A percentile compares a stretch with the other conserved stretches of the same genome.
Evolutionary conservation across 192 early-diverging fungal genomes (phyloP).

Genomic region (Glomus cerebriforme): DNA sequence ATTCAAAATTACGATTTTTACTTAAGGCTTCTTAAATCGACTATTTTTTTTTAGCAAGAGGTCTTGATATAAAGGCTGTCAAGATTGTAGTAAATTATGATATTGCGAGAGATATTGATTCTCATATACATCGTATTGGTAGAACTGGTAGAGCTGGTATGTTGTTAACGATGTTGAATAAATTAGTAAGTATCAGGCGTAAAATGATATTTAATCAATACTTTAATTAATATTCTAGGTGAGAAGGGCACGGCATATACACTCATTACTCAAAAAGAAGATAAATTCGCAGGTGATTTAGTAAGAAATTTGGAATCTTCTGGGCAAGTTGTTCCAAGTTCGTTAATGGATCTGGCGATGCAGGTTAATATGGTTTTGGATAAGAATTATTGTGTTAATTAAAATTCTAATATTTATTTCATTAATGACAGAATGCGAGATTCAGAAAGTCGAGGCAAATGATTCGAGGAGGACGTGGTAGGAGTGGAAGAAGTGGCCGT

Average conservation of each 20-base stretch:
- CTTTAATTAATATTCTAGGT: constrained; percentile 22
- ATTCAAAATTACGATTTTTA: neutral
- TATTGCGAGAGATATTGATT: constrained; percentile 79
- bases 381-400: neutral
- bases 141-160: constrained; percentile 67
- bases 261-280: constrained; percentile 63
- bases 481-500: constrained; percentile 49
- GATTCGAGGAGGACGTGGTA: constrained; percentile 36
- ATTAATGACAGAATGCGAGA: constrained; percentile 50
- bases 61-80: constrained; percentile 78
- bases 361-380: constrained; percentile 20
- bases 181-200: neutral
- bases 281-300: constrained; percentile 63
- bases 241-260: constrained; percentile 69
- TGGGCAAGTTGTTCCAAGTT: constrained; percentile 50
- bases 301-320: constrained; percentile 63
- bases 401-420: neutral
- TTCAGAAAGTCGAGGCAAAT: constrained; percentile 58
- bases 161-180: neutral
- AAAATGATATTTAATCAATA: neutral
- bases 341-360: constrained; percentile 49
- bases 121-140: constrained; percentile 79
- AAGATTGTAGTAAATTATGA: constrained; percentile 82
- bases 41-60: constrained; percentile 55
- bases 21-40: neutral